Evolutionary conservation across 805 yeast species (phyloP).

Genomic region (Starmerella cellae): DNA sequence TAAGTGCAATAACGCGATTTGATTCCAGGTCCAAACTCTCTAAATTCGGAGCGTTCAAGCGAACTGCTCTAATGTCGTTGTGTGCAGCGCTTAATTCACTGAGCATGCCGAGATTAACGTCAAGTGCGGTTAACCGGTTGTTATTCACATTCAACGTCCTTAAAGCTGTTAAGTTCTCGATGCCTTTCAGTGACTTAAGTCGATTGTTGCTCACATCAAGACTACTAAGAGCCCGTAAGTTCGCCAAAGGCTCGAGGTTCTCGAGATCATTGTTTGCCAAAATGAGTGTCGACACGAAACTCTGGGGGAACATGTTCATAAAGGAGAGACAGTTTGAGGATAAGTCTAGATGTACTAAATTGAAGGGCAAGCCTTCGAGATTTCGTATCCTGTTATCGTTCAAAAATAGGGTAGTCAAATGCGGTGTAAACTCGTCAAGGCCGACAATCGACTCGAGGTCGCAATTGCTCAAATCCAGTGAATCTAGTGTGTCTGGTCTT

Average conservation of each 20-base stretch:
- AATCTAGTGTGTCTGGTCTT: conserved; percentile 4
- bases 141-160: conserved; percentile 15
- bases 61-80: conserved; percentile 15
- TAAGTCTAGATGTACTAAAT: conserved; percentile 16
- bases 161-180: conserved; percentile 17
- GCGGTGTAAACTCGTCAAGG: conserved; percentile 17
- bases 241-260: conserved; percentile 16
- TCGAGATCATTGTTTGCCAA: conserved; percentile 16
- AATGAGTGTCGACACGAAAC: conserved; percentile 18
- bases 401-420: conserved; percentile 13
- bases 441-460: conserved; percentile 18
- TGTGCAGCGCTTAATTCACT: conserved; percentile 17
- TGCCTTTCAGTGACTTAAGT: conserved; percentile 15
- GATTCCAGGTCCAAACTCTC: conserved; percentile 17
- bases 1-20: conserved; percentile 12
- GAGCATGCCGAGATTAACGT: conserved; percentile 14
- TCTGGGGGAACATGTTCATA: conserved; percentile 16
- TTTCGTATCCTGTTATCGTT: conserved; percentile 14
- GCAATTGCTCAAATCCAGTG: conserved; percentile 15
- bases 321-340: conserved; percentile 13
- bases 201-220: conserved; percentile 19
- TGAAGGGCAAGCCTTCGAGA: conserved; percentile 20
- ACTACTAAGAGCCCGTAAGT: conserved; percentile 18
- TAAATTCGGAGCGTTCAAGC: conserved; percentile 16
- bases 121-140: conserved; percentile 15